Conservation (phyloP, 805 yeast genomes). For the Candida maris region DNA sequence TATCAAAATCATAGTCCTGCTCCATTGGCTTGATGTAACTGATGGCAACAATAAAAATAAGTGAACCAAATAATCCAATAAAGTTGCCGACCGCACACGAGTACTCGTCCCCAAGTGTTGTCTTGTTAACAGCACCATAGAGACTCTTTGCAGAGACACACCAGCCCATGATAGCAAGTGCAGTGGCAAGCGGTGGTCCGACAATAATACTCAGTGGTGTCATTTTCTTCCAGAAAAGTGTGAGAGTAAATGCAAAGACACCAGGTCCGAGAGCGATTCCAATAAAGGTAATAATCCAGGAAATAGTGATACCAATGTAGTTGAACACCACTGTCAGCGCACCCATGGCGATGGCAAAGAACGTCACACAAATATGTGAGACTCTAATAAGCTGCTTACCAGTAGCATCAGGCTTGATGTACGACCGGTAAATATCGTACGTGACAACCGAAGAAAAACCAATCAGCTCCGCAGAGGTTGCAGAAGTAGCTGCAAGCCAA, state of each 20-base stretch:
- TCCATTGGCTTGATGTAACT: constrained; percentile 26
- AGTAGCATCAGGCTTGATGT: constrained; percentile 37
- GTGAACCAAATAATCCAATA: constrained; percentile 35
- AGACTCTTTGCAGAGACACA: constrained; percentile 41
- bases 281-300: constrained; percentile 43
- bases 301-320: constrained; percentile 38
- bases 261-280: constrained; percentile 51
- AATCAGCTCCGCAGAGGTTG: constrained; percentile 39
- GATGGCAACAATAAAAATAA: constrained; percentile 28
- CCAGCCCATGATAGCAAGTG: constrained; percentile 49
- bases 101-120: constrained; percentile 42
- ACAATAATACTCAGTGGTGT: constrained; percentile 34
- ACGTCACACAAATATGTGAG: constrained; percentile 32
- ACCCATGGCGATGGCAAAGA: constrained; percentile 43
- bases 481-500: constrained; percentile 42
- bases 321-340: constrained; percentile 38
- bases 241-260: constrained; percentile 43
- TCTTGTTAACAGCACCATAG: constrained; percentile 41
- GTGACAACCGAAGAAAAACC: constrained; percentile 39
- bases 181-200: constrained; percentile 49
- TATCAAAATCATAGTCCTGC: constrained; percentile 27
- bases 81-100: constrained; percentile 43
- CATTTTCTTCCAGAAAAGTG: constrained; percentile 40
- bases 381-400: constrained; percentile 36
- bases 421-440: constrained; percentile 38